These are phyloP conservation scores for Suillus tomentosus DNA, from an alignment of 768 basidiomycete species.

Conservation along the genomic window DNA sequence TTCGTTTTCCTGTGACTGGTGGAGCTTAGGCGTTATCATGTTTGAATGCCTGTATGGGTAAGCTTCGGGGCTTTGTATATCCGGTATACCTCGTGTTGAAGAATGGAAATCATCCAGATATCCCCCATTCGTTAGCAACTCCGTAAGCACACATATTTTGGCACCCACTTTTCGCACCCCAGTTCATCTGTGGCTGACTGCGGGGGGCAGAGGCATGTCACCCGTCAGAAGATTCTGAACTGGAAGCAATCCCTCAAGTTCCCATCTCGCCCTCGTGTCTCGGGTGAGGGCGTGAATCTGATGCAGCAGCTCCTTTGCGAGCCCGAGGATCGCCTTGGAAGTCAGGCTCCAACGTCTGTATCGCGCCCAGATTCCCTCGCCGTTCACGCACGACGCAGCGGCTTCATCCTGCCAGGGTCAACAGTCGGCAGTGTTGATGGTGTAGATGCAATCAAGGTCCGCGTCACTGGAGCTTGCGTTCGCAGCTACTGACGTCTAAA, in stretches of 20 bases:
- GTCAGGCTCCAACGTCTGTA: conserved; percentile 65
- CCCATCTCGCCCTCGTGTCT: conserved; percentile 80
- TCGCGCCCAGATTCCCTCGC: conserved; percentile 79
- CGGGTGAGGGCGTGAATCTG: conserved; percentile 83
- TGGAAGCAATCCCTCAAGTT: conserved; percentile 91
- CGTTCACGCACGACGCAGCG: conserved; percentile 72
- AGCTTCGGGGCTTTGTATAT: conserved; percentile 36
- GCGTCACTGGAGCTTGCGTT: conserved; percentile 22
- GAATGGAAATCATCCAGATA: conserved; percentile 50
- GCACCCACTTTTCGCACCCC: conserved; percentile 27
- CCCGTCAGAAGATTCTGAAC: conserved; percentile 95
- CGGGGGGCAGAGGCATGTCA: conserved; percentile 75
- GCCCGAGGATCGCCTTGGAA: conserved; percentile 91
- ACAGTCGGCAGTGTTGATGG: conserved; percentile 68
- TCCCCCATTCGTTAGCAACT: conserved; percentile 95
- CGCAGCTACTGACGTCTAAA: conserved; percentile 21
- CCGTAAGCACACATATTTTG: conserved; percentile 51
- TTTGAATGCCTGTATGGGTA: conserved; percentile 94
- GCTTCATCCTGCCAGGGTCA: conserved; percentile 55
- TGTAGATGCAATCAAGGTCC: conserved; percentile 86
- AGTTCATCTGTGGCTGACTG: conserved; percentile 10
- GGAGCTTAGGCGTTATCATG: conserved; percentile 97
- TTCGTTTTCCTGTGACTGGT: conserved; percentile 96
- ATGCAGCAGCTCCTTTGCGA: conserved; percentile 93
- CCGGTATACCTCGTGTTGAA: conserved; percentile 25